Evolutionary conservation across 768 basidiomycete genomes (phyloP).

Genomic region (Hygrophorus pudorinus): DNA sequence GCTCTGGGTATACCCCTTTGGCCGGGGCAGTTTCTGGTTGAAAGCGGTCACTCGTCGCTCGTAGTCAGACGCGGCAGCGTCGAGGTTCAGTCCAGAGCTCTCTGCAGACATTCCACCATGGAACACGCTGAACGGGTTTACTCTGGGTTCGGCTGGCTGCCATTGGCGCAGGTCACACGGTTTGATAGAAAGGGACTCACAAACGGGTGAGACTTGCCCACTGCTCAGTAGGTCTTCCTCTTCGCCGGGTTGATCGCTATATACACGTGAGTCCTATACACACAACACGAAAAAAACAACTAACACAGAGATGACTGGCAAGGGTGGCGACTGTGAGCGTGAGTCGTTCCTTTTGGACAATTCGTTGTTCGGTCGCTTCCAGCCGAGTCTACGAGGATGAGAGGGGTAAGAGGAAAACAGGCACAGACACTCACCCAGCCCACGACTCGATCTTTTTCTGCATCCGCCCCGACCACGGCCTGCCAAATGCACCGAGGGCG

Average conservation of each 20-base stretch:
- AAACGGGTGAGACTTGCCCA: slow-evolving; percentile 64
- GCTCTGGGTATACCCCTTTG: slow-evolving; percentile 22
- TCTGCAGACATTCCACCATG: slow-evolving; percentile 12
- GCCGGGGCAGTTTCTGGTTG: slow-evolving; percentile 33
- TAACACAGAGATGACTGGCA: no score
- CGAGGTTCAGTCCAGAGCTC: slow-evolving; percentile 11
- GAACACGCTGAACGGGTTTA: slow-evolving; percentile 3
- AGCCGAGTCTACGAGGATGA: slow-evolving; percentile 13
- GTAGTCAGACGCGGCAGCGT: slow-evolving; percentile 16
- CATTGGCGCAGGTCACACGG: not conserved
- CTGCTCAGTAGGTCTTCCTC: slow-evolving; percentile 68
- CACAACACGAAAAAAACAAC: no score
- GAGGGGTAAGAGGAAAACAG: not conserved
- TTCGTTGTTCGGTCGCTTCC: slow-evolving; percentile 11
- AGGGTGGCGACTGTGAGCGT: not conserved
- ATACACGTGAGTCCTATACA: not conserved
- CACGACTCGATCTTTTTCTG: slow-evolving; percentile 35
- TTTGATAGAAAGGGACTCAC: slow-evolving; percentile 25
- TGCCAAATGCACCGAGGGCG: slow-evolving; percentile 17
- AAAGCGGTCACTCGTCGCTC: slow-evolving; percentile 26
- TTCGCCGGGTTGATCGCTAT: slow-evolving; percentile 31
- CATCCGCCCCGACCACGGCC: slow-evolving; percentile 33
- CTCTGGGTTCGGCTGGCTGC: slow-evolving; percentile 4
- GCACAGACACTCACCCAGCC: slow-evolving; percentile 26
- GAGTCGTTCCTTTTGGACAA: not conserved